A percentile compares a stretch with the other conserved stretches of the same genome.
Evolutionary conservation across 192 early-diverging fungal species (phyloP).

Genomic region (Coemansia sp.): DNA sequence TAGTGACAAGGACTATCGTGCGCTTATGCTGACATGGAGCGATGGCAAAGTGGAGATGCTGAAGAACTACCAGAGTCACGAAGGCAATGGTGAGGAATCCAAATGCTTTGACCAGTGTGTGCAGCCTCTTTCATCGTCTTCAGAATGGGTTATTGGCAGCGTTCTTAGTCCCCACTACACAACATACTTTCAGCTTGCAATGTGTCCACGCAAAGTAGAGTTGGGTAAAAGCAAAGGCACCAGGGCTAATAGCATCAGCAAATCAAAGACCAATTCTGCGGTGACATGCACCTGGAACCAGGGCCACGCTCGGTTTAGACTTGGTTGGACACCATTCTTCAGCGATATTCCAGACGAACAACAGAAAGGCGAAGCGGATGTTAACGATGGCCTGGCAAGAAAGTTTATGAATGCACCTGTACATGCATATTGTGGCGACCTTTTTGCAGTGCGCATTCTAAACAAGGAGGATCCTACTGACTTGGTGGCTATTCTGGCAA

Average conservation of each 20-base stretch:
- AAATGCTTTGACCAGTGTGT: conserved; percentile 47
- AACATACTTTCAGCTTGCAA: conserved; percentile 44
- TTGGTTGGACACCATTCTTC: conserved; percentile 55
- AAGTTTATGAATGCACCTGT: conserved; percentile 24
- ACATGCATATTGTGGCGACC: conserved; percentile 51
- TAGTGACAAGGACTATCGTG: conserved; percentile 53
- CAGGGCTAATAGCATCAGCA: background rate
- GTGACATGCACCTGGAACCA: conserved; percentile 44
- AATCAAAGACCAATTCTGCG: conserved; percentile 11
- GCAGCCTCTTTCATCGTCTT: conserved; percentile 11
- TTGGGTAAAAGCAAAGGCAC: conserved; percentile 26
- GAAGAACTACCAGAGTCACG: conserved; percentile 42
- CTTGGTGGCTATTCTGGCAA: conserved; percentile 49
- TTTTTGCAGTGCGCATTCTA: conserved; percentile 50
- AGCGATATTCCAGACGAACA: conserved; percentile 23
- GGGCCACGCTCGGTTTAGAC: conserved; percentile 40
- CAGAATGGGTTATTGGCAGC: conserved; percentile 44
- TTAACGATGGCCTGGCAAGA: background rate
- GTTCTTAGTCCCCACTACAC: conserved; percentile 53
- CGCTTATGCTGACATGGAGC: conserved; percentile 53
- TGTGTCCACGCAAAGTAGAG: conserved; percentile 33
- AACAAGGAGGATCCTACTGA: conserved; percentile 55
- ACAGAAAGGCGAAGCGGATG: background rate
- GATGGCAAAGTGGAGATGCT: conserved; percentile 53
- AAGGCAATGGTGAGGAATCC: background rate